A percentile compares a stretch with the other conserved stretches of the same genome.
Conservation (phyloP, 2,329 filamentous ascomycete genomes). For the Cadophora sp. region DNA sequence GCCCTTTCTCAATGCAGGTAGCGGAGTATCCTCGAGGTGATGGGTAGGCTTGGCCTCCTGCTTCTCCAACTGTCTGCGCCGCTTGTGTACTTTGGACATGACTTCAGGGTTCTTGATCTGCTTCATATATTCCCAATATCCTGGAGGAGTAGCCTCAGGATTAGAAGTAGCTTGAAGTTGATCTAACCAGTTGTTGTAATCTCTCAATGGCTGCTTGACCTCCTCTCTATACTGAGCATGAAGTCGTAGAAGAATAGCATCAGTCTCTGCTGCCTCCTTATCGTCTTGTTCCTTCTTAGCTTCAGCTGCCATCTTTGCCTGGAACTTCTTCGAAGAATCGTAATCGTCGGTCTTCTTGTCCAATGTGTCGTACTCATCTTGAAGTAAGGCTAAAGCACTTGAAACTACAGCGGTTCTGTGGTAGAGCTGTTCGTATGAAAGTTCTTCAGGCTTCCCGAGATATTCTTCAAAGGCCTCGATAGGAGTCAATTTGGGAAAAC, state of each 20-base stretch:
- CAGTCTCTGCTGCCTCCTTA: constrained; percentile 15
- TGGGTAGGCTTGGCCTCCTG: constrained; percentile 13
- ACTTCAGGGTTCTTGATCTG: constrained; percentile 18
- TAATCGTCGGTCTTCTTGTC: constrained; percentile 37
- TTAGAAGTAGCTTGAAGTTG: constrained; percentile 2
- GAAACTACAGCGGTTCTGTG: constrained; percentile 32
- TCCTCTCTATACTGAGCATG: constrained; percentile 7
- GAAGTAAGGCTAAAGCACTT: constrained; percentile 32
- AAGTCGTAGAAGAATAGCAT: constrained; percentile 17
- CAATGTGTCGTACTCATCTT: constrained; percentile 39
- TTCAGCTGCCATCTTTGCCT: constrained; percentile 28
- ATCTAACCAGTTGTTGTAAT: constrained; percentile 15
- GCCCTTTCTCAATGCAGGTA: constrained; percentile 15
- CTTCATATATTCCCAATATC: constrained; percentile 10
- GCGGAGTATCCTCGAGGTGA: constrained; percentile 17
- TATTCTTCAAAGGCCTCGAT: constrained; percentile 38
- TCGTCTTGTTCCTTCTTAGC: constrained; percentile 26
- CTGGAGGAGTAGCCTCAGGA: neutral
- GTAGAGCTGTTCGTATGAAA: constrained; percentile 40
- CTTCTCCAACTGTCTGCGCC: neutral
- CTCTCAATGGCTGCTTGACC: constrained; percentile 13
- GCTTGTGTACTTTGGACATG: constrained; percentile 18
- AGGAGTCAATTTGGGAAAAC: constrained; percentile 38
- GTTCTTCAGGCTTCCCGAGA: constrained; percentile 34
- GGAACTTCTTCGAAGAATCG: constrained; percentile 33